Percentiles rank a stretch among this genome's conserved stretches.
Evolutionary conservation across 225 moss, liverwort and hornwort species (phyloP).

Genomic region (Neckera pumila): DNA sequence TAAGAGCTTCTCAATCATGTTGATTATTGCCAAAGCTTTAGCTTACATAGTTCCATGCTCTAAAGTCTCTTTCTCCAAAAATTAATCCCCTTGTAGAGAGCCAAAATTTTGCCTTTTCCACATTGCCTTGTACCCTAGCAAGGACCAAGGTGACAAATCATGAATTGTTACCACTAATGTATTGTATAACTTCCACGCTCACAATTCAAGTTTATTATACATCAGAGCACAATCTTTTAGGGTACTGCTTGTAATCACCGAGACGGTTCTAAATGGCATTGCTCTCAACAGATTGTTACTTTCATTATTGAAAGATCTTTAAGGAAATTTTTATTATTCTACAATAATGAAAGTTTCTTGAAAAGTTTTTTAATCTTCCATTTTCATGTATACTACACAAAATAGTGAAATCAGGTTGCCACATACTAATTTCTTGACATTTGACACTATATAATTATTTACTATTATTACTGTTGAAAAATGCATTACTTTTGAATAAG

Average conservation of each 20-base stretch:
- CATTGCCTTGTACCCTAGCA: background rate
- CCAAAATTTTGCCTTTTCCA: background rate
- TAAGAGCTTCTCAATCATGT: background rate
- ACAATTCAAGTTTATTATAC: background rate
- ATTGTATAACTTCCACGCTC: background rate
- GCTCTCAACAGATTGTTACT: background rate
- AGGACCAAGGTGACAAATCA: no score
- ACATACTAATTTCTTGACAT: no score
- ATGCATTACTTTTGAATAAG: no score
- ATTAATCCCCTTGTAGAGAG: no score
- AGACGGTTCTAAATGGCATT: background rate
- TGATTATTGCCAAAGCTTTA: background rate
- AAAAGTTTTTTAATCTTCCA: background rate
- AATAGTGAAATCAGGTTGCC: no score
- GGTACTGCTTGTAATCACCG: background rate
- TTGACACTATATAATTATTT: no score
- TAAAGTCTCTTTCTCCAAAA: background rate
- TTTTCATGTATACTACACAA: background rate
- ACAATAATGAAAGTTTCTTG: no score
- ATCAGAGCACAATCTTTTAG: background rate
- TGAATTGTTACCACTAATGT: background rate
- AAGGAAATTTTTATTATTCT: background rate
- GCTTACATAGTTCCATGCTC: background rate
- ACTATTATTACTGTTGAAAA: no score
- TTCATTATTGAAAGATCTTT: background rate